Base-by-base conservation (phyloP, 2,329 filamentous ascomycete genomes). In the Elsinoe ampelina region DNA sequence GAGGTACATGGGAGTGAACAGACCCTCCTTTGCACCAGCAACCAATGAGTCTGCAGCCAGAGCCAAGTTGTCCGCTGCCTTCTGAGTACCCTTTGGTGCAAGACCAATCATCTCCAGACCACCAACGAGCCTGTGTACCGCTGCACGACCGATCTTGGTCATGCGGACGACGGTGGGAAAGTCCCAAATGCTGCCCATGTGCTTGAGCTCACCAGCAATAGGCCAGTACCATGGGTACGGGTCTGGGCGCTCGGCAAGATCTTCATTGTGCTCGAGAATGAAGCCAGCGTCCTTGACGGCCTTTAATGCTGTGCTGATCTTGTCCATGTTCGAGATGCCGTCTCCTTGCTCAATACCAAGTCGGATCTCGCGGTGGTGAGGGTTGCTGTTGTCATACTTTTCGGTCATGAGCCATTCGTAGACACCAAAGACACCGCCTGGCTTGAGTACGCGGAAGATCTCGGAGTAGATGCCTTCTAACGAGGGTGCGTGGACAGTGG, bases 391-490 rank as follows among this genome's bases (percentile, higher is more conserved):
- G 75, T 97, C 87, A 74, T 96, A 98, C 20, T 85, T 77, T 61
- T 96, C 91, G 5, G 91, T 97, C 93, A 98, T 97, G 68, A 97
- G 79, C 93, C 93, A 97, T 74, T 98, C 93, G 75, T 97, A 98
- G 54, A 97, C 92, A 69, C 92, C 93, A 66, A 97, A 98, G 54
- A 89, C 79, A 71, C 93, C 92, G 59, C 93, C 93, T 17, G 93
- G 93, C 80, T 97, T 98, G 61, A 98, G 80, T 19, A 96, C 91
- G 48, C 89, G 87, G 81, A 86, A 91, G 67, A 97, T 97, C 73
- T 97, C 86, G 70, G 83, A 85, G 77, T 98, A 98, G 63, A 96
- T 90, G 58, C 89, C 91, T 67, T 90, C 87, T 6, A 97, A 83
- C 43, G 84, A 86, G 41, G 92, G 93, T 0, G 93, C 93, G 71